A percentile compares a stretch with the other conserved stretches of the same genome.
Evolutionary conservation across 1,284 basidiomycete genomes (phyloP).

Genomic region (Hemileia vastatrix): DNA sequence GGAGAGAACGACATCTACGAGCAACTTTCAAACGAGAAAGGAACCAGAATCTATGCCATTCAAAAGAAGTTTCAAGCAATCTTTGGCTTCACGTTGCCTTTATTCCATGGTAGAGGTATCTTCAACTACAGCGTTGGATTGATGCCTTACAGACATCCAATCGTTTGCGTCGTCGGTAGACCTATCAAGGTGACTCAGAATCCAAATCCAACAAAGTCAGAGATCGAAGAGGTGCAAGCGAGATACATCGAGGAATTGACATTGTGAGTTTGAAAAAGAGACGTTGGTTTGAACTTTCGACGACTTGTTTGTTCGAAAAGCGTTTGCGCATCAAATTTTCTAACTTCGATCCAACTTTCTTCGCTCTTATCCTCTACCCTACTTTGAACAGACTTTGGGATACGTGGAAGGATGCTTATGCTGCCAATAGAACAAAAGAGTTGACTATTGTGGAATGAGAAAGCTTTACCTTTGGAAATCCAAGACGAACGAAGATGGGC

Average conservation of each 20-base stretch:
- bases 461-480: too few species aligned
- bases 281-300: neutral
- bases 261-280: slow-evolving; percentile 51
- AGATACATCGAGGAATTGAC: slow-evolving; percentile 84
- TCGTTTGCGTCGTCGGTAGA: slow-evolving; percentile 85
- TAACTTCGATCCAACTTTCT: neutral
- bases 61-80: slow-evolving; percentile 80
- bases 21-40: slow-evolving; percentile 87
- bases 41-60: slow-evolving; percentile 71
- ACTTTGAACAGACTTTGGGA: slow-evolving; percentile 69
- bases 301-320: neutral
- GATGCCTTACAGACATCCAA: slow-evolving; percentile 85
- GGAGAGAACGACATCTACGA: slow-evolving; percentile 98
- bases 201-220: slow-evolving; percentile 68
- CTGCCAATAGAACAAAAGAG: slow-evolving; percentile 53
- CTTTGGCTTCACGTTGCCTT: slow-evolving; percentile 94
- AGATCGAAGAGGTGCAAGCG: slow-evolving; percentile 67
- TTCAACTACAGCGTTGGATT: slow-evolving; percentile 58
- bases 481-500: too few species aligned
- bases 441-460: slow-evolving; percentile 32
- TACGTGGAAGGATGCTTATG: slow-evolving; percentile 78
- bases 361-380: neutral
- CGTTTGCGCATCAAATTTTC: neutral
- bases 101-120: slow-evolving; percentile 77
- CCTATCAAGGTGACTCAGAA: slow-evolving; percentile 71